These are phyloP conservation scores for Cicer chorassanicum DNA, from an alignment of 306 rosid genomes.

Conservation along the genomic window DNA sequence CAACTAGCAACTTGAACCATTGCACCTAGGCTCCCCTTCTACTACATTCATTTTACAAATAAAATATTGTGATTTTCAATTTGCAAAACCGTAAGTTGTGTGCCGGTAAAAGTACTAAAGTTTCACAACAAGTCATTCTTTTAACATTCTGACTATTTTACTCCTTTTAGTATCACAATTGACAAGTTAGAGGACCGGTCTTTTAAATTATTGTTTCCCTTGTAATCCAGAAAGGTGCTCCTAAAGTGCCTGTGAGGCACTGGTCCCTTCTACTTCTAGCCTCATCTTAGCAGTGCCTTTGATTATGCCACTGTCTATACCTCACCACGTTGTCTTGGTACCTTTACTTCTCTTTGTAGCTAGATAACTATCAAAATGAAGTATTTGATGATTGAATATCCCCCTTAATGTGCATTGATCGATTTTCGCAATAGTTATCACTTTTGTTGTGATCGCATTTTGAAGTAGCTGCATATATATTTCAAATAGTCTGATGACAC, in stretches of 20 bases:
- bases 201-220: not conserved
- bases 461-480: not conserved
- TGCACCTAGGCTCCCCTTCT: not conserved
- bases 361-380: not conserved
- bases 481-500: conserved; percentile 11
- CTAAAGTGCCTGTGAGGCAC: not conserved
- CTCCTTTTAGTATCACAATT: not conserved
- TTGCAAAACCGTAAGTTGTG: not conserved
- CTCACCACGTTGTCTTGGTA: not conserved
- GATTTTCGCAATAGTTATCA: not conserved
- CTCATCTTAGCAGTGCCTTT: conserved; percentile 14
- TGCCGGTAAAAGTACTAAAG: not conserved
- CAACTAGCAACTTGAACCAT: not conserved
- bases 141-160: not conserved
- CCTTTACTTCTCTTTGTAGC: conserved; percentile 19
- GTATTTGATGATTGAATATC: conserved; percentile 5
- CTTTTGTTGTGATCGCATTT: not conserved
- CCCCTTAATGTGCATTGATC: not conserved
- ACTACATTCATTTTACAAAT: not conserved
- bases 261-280: conserved; percentile 13
- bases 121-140: not conserved
- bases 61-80: not conserved
- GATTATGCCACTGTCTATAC: not conserved
- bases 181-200: not conserved
- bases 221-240: conserved; percentile 12